Base-by-base conservation (phyloP, 768 basidiomycete genomes). In the Lanmaoa pseudosensibilis region DNA sequence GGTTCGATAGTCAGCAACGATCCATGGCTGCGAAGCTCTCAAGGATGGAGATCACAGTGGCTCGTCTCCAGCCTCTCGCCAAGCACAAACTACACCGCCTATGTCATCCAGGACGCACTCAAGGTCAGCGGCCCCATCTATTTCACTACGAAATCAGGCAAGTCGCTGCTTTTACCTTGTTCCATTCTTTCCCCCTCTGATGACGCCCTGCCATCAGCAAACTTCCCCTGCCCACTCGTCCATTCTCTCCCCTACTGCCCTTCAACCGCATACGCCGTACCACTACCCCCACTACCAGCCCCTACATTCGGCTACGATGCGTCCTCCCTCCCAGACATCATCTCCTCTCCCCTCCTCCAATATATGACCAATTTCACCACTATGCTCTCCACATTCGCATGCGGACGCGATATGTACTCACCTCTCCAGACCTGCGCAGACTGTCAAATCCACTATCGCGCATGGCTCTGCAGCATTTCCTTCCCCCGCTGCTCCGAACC, bases 331-430 rank as follows among this genome's bases (percentile, higher is more conserved):
- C 84, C 87, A 0, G 56, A 65, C 5, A 54, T 60, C 21, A 66
- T 90, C n/a, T 73, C 80, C 19, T 65, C 67, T 12, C 79, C 81
- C 8, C 78, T 92, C 41, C 63, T 85, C 41, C 73, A 77, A 23
- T 83, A 81, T 56, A 71, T 94, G 59, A 71, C 83, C 47, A 91
- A 92, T 72, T 92, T 94, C 71, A 87, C 90, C 1, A 78, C 79
- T 1, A 80, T 83, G 19, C 82, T 95, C 10, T 78, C 81, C 33
- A 88, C 87, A 4, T 83, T 86, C 57, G 82, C 90, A 1, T 94
- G 93, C 67, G 89, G 90, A 18, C 81, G 89, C 30, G 91, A 93
- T 65, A 65, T 77, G 52, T 95, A 92, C 73, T 92, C 90, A 7
- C 87, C 88, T 0, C 70, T 93, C 21, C 83, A 89, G 27, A 82